Conservation (phyloP, 495 filamentous ascomycete genomes). For the Talaromyces wortmannii region DNA sequence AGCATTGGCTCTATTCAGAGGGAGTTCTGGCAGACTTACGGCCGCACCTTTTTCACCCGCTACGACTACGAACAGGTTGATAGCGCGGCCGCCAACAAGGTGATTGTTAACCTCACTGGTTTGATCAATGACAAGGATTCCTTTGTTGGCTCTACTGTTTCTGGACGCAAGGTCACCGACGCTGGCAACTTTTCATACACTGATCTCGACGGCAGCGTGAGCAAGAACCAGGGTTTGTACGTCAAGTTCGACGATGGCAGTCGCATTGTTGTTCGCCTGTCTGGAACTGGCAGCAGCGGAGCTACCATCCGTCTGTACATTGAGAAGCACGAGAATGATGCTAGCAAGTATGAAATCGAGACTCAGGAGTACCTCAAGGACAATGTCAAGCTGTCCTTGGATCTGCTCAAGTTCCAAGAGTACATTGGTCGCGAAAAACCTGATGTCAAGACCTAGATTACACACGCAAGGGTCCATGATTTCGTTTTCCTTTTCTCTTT, state of each 20-base stretch:
- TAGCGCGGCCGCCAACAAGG: constrained; percentile 80
- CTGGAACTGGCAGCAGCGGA: constrained; percentile 88
- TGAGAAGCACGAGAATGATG: constrained; percentile 81
- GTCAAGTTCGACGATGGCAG: constrained; percentile 92
- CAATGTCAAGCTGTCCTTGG: constrained; percentile 75
- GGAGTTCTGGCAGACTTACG: constrained; percentile 96
- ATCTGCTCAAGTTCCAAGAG: constrained; percentile 83
- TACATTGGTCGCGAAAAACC: constrained; percentile 85
- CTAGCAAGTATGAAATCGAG: constrained; percentile 63
- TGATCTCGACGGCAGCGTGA: constrained; percentile 90
- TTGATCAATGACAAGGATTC: constrained; percentile 60
- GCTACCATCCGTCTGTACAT: constrained; percentile 96
- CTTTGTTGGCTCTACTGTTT: constrained; percentile 77
- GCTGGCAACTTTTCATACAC: constrained; percentile 97
- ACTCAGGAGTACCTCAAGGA: constrained; percentile 93
- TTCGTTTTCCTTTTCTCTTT: not conserved
- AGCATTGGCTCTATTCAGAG: constrained; percentile 93
- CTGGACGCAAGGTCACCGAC: constrained; percentile 74
- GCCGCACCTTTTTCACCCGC: constrained; percentile 96
- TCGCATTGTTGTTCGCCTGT: constrained; percentile 88
- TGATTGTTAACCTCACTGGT: constrained; percentile 68
- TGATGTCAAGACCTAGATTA: constrained; percentile 79
- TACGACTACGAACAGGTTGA: constrained; percentile 98
- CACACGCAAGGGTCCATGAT: not conserved
- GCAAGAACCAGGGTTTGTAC: constrained; percentile 93